phyloP scores from a whole-genome alignment of 768 basidiomycete species.

The Mycena vulgaris region DNA sequence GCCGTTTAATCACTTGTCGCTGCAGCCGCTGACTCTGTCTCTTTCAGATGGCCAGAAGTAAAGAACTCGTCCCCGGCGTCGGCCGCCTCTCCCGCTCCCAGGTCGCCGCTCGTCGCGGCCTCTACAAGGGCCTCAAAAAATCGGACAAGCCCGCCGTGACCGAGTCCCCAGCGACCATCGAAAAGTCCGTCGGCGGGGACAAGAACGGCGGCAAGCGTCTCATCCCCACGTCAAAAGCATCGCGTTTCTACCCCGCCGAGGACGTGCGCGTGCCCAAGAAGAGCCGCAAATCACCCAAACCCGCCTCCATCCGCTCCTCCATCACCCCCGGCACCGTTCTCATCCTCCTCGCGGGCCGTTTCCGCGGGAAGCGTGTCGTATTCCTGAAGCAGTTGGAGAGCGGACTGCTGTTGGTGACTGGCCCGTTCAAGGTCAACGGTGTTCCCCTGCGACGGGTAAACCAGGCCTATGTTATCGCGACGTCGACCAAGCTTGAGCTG shows the following conservation, averaged over 20 bases:
- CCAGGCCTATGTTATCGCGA: constrained; percentile 99
- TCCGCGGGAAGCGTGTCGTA: constrained; percentile 98
- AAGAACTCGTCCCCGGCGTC: constrained; percentile 86
- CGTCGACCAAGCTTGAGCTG: constrained; percentile 93
- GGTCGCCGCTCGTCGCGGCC: constrained; percentile 84
- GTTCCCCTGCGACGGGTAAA: constrained; percentile 98
- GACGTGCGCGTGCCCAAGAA: constrained; percentile 94
- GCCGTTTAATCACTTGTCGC: constrained; percentile 8
- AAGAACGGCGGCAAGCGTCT: constrained; percentile 94
- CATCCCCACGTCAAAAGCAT: constrained; percentile 88
- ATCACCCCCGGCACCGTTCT: constrained; percentile 96
- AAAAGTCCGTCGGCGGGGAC: constrained; percentile 88
- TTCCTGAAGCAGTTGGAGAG: constrained; percentile 96
- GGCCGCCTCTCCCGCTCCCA: constrained; percentile 89
- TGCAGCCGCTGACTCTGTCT: constrained; percentile 30
- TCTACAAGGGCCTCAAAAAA: constrained; percentile 90
- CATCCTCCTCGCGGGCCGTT: constrained; percentile 97
- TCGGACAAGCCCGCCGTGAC: constrained; percentile 74
- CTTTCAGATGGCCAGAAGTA: constrained; percentile 86
- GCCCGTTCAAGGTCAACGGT: constrained; percentile 98
- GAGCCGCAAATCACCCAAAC: constrained; percentile 88
- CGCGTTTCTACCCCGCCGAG: constrained; percentile 96
- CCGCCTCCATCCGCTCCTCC: constrained; percentile 83
- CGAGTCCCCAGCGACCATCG: constrained; percentile 74
- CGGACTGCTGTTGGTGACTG: constrained; percentile 95